A percentile compares a stretch with the other conserved stretches of the same genome.
phyloP scores from a whole-genome alignment of 2,329 filamentous ascomycete genomes.

The Hortaea sp. region DNA sequence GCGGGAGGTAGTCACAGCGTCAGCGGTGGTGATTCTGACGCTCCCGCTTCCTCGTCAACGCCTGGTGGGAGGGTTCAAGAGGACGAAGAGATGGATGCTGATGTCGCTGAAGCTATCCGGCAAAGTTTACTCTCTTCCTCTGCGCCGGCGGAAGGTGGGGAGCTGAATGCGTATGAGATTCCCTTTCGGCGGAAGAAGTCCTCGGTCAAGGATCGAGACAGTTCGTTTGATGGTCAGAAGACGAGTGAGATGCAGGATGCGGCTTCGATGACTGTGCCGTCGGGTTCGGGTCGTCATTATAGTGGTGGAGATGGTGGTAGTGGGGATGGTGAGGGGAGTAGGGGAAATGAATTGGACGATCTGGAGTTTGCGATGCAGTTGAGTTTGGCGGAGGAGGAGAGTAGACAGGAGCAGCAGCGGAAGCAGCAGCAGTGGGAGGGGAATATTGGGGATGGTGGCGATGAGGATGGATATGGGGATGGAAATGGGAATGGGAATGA shows the following conservation, averaged over 20 bases:
- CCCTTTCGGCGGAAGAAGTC: constrained; percentile 36
- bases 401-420: constrained; percentile 15
- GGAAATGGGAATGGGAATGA: constrained; percentile 15
- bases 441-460: constrained; percentile 4
- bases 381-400: constrained; percentile 51
- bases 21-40: constrained; percentile 18
- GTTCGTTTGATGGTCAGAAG: constrained; percentile 13
- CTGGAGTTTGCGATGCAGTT: constrained; percentile 53
- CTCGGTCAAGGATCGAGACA: constrained; percentile 15
- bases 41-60: constrained; percentile 14
- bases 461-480: constrained; percentile 20
- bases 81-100: constrained; percentile 44
- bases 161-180: constrained; percentile 28
- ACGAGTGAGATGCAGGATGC: no score
- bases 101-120: constrained; percentile 54
- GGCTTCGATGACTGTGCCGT: no score
- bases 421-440: no score
- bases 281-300: no score
- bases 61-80: constrained; percentile 22
- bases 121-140: constrained; percentile 31
- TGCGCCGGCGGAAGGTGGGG: background rate
- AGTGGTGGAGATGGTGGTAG: no score
- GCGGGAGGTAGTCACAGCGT: constrained; percentile 28
- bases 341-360: constrained; percentile 42
- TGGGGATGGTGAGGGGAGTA: constrained; percentile 15